phyloP scores from a whole-genome alignment of 148 eudicot species.

The Limonium bicolor region DNA sequence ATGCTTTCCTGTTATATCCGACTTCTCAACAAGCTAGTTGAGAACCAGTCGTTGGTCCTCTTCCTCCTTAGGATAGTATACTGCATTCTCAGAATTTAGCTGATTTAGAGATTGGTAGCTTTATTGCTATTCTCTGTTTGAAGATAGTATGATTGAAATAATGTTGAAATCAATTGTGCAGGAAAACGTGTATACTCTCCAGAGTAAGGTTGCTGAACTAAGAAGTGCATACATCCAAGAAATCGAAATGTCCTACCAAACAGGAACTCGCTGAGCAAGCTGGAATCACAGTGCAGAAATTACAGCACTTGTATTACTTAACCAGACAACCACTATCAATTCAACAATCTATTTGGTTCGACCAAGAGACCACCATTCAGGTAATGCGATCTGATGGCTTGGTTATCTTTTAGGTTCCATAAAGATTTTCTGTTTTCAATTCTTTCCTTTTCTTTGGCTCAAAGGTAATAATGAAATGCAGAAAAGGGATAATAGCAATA shows the following conservation, averaged over 20 bases:
- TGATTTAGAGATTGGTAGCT: neutral
- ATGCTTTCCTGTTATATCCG: too few species aligned
- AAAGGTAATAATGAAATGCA: too few species aligned
- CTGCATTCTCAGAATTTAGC: too few species aligned
- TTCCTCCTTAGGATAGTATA: too few species aligned
- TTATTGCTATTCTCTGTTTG: neutral
- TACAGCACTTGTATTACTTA: conserved; percentile 33
- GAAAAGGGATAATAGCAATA: too few species aligned
- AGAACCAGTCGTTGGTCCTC: neutral
- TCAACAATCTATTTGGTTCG: conserved; percentile 58
- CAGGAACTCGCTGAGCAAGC: conserved; percentile 57
- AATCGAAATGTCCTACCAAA: conserved; percentile 40
- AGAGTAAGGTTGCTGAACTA: conserved; percentile 60
- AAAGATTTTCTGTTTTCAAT: too few species aligned
- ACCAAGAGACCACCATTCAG: conserved; percentile 70
- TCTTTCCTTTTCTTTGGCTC: too few species aligned
- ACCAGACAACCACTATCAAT: conserved; percentile 60
- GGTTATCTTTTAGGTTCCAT: too few species aligned
- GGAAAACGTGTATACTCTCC: conserved; percentile 69
- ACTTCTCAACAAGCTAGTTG: too few species aligned
- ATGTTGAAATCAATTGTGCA: conserved; percentile 15
- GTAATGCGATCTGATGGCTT: too few species aligned
- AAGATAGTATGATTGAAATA: neutral
- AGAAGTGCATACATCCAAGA: conserved; percentile 46
- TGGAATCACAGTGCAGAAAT: conserved; percentile 65